Conservation (phyloP, 2,329 filamentous ascomycete genomes). For the Esteya vermicola region DNA sequence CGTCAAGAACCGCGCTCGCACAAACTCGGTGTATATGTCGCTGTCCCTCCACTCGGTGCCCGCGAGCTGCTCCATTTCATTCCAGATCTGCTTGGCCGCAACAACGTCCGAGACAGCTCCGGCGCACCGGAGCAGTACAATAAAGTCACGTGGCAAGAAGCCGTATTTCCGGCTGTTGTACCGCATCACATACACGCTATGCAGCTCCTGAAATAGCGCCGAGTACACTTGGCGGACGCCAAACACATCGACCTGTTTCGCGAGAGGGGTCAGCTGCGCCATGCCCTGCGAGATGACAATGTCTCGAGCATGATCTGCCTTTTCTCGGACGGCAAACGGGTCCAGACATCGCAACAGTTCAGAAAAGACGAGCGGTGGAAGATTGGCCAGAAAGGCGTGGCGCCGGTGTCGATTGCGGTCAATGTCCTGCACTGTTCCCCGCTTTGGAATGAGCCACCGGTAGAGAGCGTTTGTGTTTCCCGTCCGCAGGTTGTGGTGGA, state of each 20-base stretch:
- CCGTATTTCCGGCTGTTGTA: slow-evolving; percentile 10
- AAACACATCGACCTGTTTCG: slow-evolving; percentile 23
- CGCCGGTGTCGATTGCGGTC: background rate
- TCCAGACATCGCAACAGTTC: slow-evolving; percentile 50
- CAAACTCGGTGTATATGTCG: slow-evolving; percentile 27
- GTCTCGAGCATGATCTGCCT: slow-evolving; percentile 33
- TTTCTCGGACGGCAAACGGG: slow-evolving; percentile 33
- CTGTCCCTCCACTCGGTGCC: slow-evolving; percentile 13
- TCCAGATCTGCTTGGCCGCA: slow-evolving; percentile 19
- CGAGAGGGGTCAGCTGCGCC: slow-evolving; percentile 23
- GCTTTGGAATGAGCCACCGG: background rate
- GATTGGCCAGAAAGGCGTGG: slow-evolving; percentile 15
- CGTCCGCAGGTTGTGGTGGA: background rate
- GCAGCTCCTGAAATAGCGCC: slow-evolving; percentile 20
- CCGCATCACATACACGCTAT: slow-evolving; percentile 21
- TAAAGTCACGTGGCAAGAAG: slow-evolving; percentile 26
- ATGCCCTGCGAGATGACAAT: slow-evolving; percentile 24
- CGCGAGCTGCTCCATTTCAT: slow-evolving; percentile 8
- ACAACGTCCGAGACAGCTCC: slow-evolving; percentile 26
- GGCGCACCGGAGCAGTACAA: slow-evolving; percentile 29
- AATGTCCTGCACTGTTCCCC: background rate
- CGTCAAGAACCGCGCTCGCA: slow-evolving; percentile 31
- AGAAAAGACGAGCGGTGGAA: slow-evolving; percentile 45
- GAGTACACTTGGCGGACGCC: slow-evolving; percentile 30
- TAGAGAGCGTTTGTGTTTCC: slow-evolving; percentile 1